Percentiles rank a stretch among this genome's conserved stretches.
Evolutionary conservation across 83 land plant genomes (phyloP).

Genomic region (Thuja plicata): DNA sequence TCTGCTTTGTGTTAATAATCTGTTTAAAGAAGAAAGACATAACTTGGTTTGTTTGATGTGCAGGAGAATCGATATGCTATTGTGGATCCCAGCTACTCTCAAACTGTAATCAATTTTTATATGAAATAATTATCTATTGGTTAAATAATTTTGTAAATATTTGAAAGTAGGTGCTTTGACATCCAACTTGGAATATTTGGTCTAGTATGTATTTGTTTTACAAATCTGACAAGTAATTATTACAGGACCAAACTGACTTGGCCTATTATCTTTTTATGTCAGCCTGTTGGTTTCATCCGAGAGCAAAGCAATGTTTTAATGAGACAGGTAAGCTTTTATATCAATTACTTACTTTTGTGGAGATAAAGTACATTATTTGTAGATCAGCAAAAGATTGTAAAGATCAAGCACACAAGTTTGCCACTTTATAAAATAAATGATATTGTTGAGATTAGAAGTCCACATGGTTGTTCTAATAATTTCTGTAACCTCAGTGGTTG

Average conservation of each 20-base stretch:
- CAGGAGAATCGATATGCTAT: constrained; percentile 81
- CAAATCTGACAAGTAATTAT: background rate
- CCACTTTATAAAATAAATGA: background rate
- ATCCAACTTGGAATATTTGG: background rate
- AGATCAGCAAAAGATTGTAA: background rate
- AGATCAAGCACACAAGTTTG: constrained; percentile 6
- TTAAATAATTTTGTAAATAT: background rate
- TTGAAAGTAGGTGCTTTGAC: constrained; percentile 3
- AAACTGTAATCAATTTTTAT: constrained; percentile 46
- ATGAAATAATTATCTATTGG: background rate
- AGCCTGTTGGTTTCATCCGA: constrained; percentile 82
- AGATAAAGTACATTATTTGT: background rate
- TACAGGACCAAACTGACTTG: background rate
- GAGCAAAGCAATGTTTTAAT: constrained; percentile 72
- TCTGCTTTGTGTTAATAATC: background rate
- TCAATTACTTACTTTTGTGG: background rate
- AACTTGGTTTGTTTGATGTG: constrained; percentile 11
- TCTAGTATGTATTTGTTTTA: background rate
- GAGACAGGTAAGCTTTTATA: constrained; percentile 57
- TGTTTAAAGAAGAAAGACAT: background rate
- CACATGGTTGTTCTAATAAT: background rate
- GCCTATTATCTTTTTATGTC: constrained; percentile 4
- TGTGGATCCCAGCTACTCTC: constrained; percentile 66
- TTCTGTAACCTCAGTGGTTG: background rate
- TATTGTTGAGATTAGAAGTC: background rate